Conservation (phyloP, 345 rosid genomes). For the Fremontodendron californicum region DNA sequence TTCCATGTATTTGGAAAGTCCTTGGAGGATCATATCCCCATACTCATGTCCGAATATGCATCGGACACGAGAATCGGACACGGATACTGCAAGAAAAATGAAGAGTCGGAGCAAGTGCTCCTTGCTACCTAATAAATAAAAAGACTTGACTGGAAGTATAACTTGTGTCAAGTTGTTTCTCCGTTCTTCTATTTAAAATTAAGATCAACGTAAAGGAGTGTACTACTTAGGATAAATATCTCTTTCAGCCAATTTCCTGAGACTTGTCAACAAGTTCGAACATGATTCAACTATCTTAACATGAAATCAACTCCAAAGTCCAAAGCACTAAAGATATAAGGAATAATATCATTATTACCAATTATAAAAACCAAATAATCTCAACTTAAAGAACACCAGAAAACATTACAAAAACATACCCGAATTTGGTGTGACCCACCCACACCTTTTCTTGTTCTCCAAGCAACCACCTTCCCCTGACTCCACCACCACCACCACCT, state of each 20-base stretch:
- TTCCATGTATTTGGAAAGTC: too few relatives aligned
- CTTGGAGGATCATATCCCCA: too few relatives aligned
- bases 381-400: background rate
- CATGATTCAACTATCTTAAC: background rate
- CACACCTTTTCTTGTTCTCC: slow-evolving; percentile 55
- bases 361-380: background rate
- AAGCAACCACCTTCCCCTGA: slow-evolving; percentile 32
- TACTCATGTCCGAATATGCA: too few relatives aligned
- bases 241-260: background rate
- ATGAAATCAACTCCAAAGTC: background rate
- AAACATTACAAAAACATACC: slow-evolving; percentile 33
- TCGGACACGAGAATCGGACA: too few relatives aligned
- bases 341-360: background rate
- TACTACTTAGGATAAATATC: background rate
- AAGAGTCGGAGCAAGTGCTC: too few relatives aligned
- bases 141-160: background rate
- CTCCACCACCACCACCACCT: slow-evolving; percentile 14
- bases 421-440: slow-evolving; percentile 75
- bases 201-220: background rate
- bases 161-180: background rate
- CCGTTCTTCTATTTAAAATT: background rate
- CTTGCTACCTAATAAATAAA: background rate
- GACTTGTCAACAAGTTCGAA: background rate
- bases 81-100: background rate
- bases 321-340: background rate